Evolutionary conservation across 2,329 filamentous ascomycete species (phyloP).

Genomic region (Xylaria sp.): DNA sequence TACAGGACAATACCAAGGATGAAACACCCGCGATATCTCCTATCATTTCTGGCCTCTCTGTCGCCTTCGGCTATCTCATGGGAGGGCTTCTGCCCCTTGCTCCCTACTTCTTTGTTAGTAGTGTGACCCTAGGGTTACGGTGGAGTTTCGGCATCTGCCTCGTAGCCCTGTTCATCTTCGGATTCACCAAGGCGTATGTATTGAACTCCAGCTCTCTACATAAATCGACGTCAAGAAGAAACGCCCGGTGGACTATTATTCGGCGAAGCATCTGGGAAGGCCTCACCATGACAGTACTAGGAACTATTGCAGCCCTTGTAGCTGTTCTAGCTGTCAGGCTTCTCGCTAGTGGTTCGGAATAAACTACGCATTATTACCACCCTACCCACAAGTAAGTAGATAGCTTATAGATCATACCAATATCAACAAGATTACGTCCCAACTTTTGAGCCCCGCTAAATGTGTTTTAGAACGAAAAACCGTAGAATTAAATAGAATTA

Average conservation of each 20-base stretch:
- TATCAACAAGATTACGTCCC: neutral
- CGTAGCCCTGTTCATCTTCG: slow-evolving; percentile 70
- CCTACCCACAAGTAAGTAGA: slow-evolving; percentile 8
- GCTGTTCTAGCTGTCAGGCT: slow-evolving; percentile 65
- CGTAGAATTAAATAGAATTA: too few species aligned
- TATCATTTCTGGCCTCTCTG: slow-evolving; percentile 70
- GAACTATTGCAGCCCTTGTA: slow-evolving; percentile 65
- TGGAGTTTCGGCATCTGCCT: slow-evolving; percentile 71
- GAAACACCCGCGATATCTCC: slow-evolving; percentile 57
- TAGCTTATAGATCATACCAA: slow-evolving; percentile 12
- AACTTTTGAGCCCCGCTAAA: too few species aligned
- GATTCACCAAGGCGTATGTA: slow-evolving; percentile 70
- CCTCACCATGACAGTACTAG: slow-evolving; percentile 67
- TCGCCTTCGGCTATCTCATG: slow-evolving; percentile 75
- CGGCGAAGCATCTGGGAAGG: slow-evolving; percentile 58
- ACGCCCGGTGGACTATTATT: slow-evolving; percentile 48
- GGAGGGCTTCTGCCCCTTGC: slow-evolving; percentile 77
- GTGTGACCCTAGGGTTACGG: slow-evolving; percentile 62
- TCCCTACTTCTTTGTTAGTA: slow-evolving; percentile 71
- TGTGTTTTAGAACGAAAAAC: too few species aligned
- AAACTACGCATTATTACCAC: slow-evolving; percentile 11
- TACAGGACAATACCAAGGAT: slow-evolving; percentile 16
- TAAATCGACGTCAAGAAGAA: slow-evolving; percentile 47
- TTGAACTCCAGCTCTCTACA: slow-evolving; percentile 40
- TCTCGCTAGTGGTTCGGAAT: slow-evolving; percentile 52